Percentiles rank a stretch among this genome's conserved stretches.
Conservation (phyloP, 148 eudicot genomes). For the Camellia japonica region DNA sequence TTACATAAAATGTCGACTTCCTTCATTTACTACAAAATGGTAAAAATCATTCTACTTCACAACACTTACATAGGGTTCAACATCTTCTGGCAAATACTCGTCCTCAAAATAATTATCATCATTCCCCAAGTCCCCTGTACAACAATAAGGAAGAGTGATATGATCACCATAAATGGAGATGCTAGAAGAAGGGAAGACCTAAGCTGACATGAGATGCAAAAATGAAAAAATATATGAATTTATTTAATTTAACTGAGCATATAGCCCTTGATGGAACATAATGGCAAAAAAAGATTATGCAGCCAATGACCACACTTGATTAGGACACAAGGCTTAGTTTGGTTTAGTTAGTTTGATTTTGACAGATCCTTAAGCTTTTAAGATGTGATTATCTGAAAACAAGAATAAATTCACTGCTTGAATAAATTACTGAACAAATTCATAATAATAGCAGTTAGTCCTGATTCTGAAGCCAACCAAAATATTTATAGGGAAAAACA, state of each 20-base stretch:
- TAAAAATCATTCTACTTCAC: not conserved
- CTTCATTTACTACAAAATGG: not conserved
- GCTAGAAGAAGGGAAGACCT: too few relatives aligned
- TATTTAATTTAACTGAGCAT: too few relatives aligned
- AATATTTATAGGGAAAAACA: too few relatives aligned
- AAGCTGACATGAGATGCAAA: too few relatives aligned
- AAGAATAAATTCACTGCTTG: not conserved
- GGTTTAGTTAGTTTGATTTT: not conserved
- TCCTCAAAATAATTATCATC: slow-evolving; percentile 58
- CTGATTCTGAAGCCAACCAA: not conserved
- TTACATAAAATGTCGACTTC: slow-evolving; percentile 5
- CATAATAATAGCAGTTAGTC: not conserved
- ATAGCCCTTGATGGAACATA: too few relatives aligned
- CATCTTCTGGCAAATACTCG: slow-evolving; percentile 53
- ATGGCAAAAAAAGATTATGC: too few relatives aligned
- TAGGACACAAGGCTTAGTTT: not conserved
- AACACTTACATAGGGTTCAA: slow-evolving; percentile 56
- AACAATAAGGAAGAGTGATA: not conserved
- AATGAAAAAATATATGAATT: too few relatives aligned
- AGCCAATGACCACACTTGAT: not conserved
- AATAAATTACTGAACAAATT: not conserved
- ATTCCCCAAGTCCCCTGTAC: slow-evolving; percentile 47
- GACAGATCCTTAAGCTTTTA: not conserved
- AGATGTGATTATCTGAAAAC: not conserved
- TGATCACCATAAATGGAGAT: too few relatives aligned